Conservation (phyloP, 1,284 basidiomycete genomes). For the Papiliotrema laurentii region DNA sequence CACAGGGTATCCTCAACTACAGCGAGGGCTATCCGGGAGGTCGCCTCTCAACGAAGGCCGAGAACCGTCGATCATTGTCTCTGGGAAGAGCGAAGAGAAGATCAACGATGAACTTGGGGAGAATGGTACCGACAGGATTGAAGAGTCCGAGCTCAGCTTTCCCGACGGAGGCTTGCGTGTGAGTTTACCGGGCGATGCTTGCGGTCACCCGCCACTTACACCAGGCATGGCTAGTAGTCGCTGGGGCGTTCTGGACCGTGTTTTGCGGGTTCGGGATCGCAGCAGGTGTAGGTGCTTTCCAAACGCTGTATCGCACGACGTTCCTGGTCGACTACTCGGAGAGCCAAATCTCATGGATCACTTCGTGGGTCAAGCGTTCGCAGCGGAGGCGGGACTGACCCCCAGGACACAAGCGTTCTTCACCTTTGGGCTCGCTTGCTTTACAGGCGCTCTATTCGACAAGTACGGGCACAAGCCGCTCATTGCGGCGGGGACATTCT, state of each 20-base stretch:
- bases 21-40: no score
- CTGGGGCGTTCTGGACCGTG: constrained; percentile 32
- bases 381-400: background rate
- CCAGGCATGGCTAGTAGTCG: constrained; percentile 24
- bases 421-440: constrained; percentile 27
- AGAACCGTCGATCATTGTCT: no score
- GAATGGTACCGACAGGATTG: background rate
- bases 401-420: constrained; percentile 28
- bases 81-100: background rate
- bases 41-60: no score
- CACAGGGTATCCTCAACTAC: no score
- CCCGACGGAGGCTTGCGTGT: background rate
- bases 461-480: constrained; percentile 31
- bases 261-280: constrained; percentile 40
- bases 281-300: constrained; percentile 33
- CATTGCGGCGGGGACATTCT: constrained; percentile 22
- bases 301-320: constrained; percentile 31
- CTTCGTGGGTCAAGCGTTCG: constrained; percentile 11
- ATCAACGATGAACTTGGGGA: background rate
- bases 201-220: constrained; percentile 11
- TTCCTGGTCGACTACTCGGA: constrained; percentile 8
- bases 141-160: no score
- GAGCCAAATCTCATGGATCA: constrained; percentile 36
- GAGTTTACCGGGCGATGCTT: background rate
- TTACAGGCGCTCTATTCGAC: constrained; percentile 39